Evolutionary conservation across 2,329 filamentous ascomycete genomes (phyloP).

Genomic region (Seiridium cupressi): DNA sequence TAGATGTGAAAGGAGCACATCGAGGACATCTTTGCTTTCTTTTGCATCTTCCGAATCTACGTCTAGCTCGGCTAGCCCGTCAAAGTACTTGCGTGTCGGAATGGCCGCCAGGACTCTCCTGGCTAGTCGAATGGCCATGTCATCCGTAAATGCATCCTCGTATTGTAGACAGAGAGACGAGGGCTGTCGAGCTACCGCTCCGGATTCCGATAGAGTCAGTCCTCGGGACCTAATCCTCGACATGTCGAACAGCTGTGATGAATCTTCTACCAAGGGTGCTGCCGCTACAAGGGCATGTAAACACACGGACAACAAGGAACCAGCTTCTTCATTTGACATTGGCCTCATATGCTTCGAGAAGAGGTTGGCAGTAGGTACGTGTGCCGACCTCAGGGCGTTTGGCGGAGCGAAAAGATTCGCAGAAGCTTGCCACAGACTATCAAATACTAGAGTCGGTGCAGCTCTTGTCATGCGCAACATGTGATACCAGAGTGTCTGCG

Average conservation of each 20-base stretch:
- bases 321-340: slow-evolving; percentile 49
- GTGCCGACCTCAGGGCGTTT: slow-evolving; percentile 37
- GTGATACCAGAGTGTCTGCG: slow-evolving; percentile 61
- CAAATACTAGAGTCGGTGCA: slow-evolving; percentile 57
- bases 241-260: slow-evolving; percentile 53
- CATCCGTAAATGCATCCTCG: slow-evolving; percentile 62
- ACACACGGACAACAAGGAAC: slow-evolving; percentile 56
- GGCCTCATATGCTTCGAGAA: slow-evolving; percentile 31
- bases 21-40: slow-evolving; percentile 41
- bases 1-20: slow-evolving; percentile 50
- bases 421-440: slow-evolving; percentile 63
- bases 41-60: slow-evolving; percentile 28
- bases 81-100: slow-evolving; percentile 48
- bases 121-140: slow-evolving; percentile 58
- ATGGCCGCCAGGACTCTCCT: slow-evolving; percentile 58
- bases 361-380: slow-evolving; percentile 34
- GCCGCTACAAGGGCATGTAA: slow-evolving; percentile 61
- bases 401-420: slow-evolving; percentile 58
- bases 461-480: slow-evolving; percentile 59
- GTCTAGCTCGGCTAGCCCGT: slow-evolving; percentile 39
- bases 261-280: slow-evolving; percentile 48
- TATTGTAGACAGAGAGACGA: slow-evolving; percentile 55
- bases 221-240: slow-evolving; percentile 59
- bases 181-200: slow-evolving; percentile 44
- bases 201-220: slow-evolving; percentile 44